phyloP scores from a whole-genome alignment of 2,329 filamentous ascomycete species.

The Amphichorda felina region DNA sequence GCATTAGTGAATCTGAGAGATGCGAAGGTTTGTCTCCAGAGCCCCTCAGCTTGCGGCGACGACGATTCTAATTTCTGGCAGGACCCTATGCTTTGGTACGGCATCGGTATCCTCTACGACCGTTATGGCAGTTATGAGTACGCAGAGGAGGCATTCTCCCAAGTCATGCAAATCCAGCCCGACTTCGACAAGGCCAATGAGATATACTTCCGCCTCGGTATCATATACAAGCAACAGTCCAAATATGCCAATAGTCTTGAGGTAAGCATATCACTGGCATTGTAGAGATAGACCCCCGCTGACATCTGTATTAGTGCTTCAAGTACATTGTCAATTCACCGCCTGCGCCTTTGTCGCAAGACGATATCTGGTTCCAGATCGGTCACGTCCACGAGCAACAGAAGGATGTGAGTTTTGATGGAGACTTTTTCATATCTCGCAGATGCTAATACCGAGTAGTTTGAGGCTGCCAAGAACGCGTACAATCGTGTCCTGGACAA shows the following conservation, averaged over 20 bases:
- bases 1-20: constrained; percentile 86
- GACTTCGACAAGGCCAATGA: constrained; percentile 98
- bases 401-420: constrained; percentile 66
- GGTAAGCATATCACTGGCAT: constrained; percentile 34
- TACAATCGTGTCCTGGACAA: constrained; percentile 90
- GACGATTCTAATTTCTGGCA: constrained; percentile 19
- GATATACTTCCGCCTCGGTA: constrained; percentile 97
- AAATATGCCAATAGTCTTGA: constrained; percentile 90
- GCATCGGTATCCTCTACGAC: constrained; percentile 95
- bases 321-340: constrained; percentile 94
- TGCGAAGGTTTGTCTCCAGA: constrained; percentile 58
- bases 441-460: constrained; percentile 41
- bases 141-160: constrained; percentile 93
- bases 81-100: constrained; percentile 98
- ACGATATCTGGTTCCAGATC: constrained; percentile 99
- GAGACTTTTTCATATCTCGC: neutral
- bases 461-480: constrained; percentile 82
- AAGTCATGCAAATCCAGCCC: constrained; percentile 97
- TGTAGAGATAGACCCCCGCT: neutral
- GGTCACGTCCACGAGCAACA: constrained; percentile 98
- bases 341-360: constrained; percentile 83
- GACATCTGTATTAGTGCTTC: constrained; percentile 58
- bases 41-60: neutral
- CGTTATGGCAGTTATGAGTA: constrained; percentile 93
- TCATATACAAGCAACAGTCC: constrained; percentile 97